These are phyloP conservation scores for Aspergillus olivimuriae DNA, from an alignment of 495 filamentous ascomycete genomes.

Conservation along the genomic window DNA sequence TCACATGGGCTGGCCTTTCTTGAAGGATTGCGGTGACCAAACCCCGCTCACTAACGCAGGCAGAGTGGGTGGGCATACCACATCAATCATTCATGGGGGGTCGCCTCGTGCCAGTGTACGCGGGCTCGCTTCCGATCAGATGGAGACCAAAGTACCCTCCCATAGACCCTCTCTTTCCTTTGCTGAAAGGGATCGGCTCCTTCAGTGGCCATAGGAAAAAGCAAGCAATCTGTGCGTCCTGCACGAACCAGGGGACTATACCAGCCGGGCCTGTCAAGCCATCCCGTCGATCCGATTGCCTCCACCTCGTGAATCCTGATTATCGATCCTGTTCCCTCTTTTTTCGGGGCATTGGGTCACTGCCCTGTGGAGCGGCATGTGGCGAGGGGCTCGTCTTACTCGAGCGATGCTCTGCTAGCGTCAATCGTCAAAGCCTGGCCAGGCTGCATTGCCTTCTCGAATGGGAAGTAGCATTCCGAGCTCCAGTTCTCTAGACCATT, in stretches of 20 bases:
- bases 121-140: constrained; percentile 7
- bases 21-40: not conserved
- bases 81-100: not conserved
- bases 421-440: constrained; percentile 10
- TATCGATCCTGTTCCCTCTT: constrained; percentile 4
- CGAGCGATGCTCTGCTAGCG: constrained; percentile 5
- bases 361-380: constrained; percentile 13
- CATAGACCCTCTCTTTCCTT: constrained; percentile 1
- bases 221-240: constrained; percentile 7
- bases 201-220: constrained; percentile 5
- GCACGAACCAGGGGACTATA: constrained; percentile 7
- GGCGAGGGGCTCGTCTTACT: constrained; percentile 13
- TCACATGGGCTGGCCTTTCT: not conserved
- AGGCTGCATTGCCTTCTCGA: constrained; percentile 9
- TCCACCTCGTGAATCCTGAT: constrained; percentile 7
- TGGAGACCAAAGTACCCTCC: constrained; percentile 7
- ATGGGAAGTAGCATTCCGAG: constrained; percentile 1
- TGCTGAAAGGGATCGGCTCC: constrained; percentile 1
- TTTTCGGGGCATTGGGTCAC: constrained; percentile 4
- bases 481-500: constrained; percentile 8
- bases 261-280: constrained; percentile 6
- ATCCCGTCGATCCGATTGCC: constrained; percentile 4
- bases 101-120: constrained; percentile 8
- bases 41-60: not conserved
- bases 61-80: not conserved